phyloP scores from a whole-genome alignment of 2,329 filamentous ascomycete genomes.

The Talaromyces rugulosus region DNA sequence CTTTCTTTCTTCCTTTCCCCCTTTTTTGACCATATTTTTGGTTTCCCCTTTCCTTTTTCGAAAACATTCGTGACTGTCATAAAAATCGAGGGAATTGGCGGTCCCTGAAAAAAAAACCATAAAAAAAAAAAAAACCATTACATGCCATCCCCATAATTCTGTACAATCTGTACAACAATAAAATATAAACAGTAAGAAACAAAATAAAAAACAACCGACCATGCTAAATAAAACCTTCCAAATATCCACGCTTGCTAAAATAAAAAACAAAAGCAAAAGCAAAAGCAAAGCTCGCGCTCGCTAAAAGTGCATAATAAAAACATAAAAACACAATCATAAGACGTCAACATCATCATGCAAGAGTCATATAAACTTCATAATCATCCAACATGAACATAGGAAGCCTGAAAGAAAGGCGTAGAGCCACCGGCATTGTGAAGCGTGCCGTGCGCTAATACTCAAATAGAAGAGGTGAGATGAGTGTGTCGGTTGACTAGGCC shows the following conservation, averaged over 20 bases:
- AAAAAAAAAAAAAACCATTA: background rate
- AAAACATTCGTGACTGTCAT: background rate
- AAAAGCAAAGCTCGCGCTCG: slow-evolving; percentile 4
- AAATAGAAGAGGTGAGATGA: background rate
- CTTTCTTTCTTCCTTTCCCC: background rate
- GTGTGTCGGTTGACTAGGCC: slow-evolving; percentile 10
- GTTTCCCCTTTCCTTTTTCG: background rate
- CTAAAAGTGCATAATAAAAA: slow-evolving; percentile 12
- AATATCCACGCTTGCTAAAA: background rate
- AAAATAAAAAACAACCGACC: background rate
- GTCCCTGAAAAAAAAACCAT: background rate
- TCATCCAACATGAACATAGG: slow-evolving; percentile 17
- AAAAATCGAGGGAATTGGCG: background rate
- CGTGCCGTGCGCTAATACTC: slow-evolving; percentile 13
- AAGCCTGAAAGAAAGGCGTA: slow-evolving; percentile 12
- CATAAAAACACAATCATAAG: slow-evolving; percentile 1
- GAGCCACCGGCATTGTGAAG: slow-evolving; percentile 14
- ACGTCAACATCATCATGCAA: slow-evolving; percentile 11
- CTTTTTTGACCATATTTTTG: background rate
- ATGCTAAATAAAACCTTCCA: slow-evolving; percentile 1
- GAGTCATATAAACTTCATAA: slow-evolving; percentile 5
- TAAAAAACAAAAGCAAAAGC: background rate
- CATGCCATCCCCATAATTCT: slow-evolving; percentile 1
- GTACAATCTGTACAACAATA: background rate
- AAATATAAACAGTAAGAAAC: background rate